Evolutionary conservation across 78 protist species (phyloP), one percentile per base, ranked within the genome.

Genomic region (Pigoraptor vietnamica): DNA sequence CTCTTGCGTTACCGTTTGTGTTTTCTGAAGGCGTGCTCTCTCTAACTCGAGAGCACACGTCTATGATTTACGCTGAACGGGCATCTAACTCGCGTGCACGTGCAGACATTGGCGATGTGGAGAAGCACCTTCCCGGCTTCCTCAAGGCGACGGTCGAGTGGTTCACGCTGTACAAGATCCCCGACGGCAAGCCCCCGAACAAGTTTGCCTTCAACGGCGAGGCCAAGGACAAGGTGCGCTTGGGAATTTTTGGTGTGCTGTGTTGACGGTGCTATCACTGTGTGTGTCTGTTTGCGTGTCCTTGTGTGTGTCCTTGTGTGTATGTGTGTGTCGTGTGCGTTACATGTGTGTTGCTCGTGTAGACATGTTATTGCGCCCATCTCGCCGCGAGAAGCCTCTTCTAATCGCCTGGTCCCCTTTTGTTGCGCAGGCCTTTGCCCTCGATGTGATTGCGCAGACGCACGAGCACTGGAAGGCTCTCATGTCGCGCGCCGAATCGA

Each of bases 111-210:
- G 88, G 24, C 40, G 98, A 96, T 91, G 90, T 95, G 25, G 97
- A 95, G 92, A 89, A 89, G 92, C 37, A 38, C 81, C 1, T 92
- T 29, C 97, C 97, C 82, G 95, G 97, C 39, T 83, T 94, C 86
- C 92, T 96, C 40, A 89, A 94, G 32, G 94, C 94, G 35, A 94
- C 97, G 35, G 87, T 33, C 90, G 95, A 96, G 91, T 98, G 97
- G 96, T 95, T 98, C 93, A 89, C 95, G 81, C 91, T 92, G 91
- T 98, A 98, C 98, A 98, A 98, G 95, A 95, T 96, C 88, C 94
- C 98, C 38, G 99, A 96, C 88, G 99, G 99, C 90, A 98, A 98
- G 96, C 98, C 98, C 79, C 94, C 93, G 91, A 98, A 98, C 95
- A 21, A 67, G 83, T 98, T 97, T 67, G 99, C 97, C 35, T 95